Percentiles rank a stretch among this genome's conserved stretches.
phyloP scores from a whole-genome alignment of 2,329 filamentous ascomycete genomes.

The Aspergillus oerlinghausenensis region DNA sequence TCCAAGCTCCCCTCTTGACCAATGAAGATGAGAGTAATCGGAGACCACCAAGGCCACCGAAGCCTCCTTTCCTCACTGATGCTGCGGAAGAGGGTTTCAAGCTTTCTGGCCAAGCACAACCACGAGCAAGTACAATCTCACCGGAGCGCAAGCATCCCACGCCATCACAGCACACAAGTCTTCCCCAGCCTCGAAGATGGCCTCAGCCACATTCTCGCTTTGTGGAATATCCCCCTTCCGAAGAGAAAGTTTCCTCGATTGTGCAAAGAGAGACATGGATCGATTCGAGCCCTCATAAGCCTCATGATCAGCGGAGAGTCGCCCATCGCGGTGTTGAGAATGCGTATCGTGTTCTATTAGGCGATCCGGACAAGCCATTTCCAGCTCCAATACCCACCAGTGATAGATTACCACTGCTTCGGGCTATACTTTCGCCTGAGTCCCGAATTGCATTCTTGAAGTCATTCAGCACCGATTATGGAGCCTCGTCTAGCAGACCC shows the following conservation, averaged over 20 bases:
- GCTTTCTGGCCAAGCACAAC: neutral
- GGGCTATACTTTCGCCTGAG: neutral
- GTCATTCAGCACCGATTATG: neutral
- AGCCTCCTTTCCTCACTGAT: constrained; percentile 10
- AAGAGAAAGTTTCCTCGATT: neutral
- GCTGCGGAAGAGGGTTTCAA: neutral
- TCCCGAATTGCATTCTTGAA: neutral
- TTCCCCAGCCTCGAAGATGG: neutral
- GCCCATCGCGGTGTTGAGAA: neutral
- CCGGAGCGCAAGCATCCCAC: neutral
- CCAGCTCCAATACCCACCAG: constrained; percentile 12
- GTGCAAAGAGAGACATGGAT: neutral
- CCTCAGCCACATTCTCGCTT: neutral
- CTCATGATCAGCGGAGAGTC: constrained; percentile 1
- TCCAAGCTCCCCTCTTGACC: neutral
- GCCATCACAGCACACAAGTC: neutral
- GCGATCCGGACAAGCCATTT: constrained; percentile 10
- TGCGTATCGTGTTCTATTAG: neutral
- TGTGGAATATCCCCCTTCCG: neutral
- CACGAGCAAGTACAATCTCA: neutral
- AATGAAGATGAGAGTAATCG: neutral
- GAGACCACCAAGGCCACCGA: constrained; percentile 10
- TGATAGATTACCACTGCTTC: constrained; percentile 10
- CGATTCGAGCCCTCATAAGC: constrained; percentile 1
- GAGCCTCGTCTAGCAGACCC: neutral